Evolutionary conservation across 2,329 filamentous ascomycete genomes (phyloP).

Genomic region (Fusarium ramigenum): DNA sequence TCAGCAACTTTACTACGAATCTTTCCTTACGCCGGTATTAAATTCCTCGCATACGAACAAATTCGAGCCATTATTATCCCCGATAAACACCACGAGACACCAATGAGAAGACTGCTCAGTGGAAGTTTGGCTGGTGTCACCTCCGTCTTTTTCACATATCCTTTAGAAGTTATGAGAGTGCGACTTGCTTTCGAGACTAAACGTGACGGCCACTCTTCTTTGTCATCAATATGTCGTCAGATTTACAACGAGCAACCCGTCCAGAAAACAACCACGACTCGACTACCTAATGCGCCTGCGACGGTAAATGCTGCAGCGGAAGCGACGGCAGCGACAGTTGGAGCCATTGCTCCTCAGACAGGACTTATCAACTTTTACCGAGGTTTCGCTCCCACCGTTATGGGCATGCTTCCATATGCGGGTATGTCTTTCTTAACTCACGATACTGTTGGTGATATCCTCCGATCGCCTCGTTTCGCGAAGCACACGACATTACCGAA

Average conservation of each 20-base stretch:
- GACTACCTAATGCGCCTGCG: constrained; percentile 42
- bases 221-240: constrained; percentile 80
- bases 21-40: constrained; percentile 97
- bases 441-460: constrained; percentile 85
- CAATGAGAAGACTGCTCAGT: constrained; percentile 76
- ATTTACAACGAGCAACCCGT: constrained; percentile 83
- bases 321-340: constrained; percentile 53
- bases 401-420: constrained; percentile 97
- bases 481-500: constrained; percentile 78
- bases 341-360: constrained; percentile 63
- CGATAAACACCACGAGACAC: constrained; percentile 78
- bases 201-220: constrained; percentile 71
- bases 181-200: constrained; percentile 95
- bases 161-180: constrained; percentile 90
- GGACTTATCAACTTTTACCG: constrained; percentile 94
- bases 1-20: constrained; percentile 93
- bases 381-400: constrained; percentile 87
- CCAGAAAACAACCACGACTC: constrained; percentile 45
- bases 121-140: constrained; percentile 84
- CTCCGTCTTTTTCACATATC: constrained; percentile 96
- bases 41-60: constrained; percentile 98
- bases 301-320: constrained; percentile 51
- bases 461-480: constrained; percentile 75
- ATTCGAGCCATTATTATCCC: constrained; percentile 83
- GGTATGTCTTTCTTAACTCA: constrained; percentile 96